phyloP scores from a whole-genome alignment of 495 filamentous ascomycete genomes.

The Hypomontagnella submonticulosa region DNA sequence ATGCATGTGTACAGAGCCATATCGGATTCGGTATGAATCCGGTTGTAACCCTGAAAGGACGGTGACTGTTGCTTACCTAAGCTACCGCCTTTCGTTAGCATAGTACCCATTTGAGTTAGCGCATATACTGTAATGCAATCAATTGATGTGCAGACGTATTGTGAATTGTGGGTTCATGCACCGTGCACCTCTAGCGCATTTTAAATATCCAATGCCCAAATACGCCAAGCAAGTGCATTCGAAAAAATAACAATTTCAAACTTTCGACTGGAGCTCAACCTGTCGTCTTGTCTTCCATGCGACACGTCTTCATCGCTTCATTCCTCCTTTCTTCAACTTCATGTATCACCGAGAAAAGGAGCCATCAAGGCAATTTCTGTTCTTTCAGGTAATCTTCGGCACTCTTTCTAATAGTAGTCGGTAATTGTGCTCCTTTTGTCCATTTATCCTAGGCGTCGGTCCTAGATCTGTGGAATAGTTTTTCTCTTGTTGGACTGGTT shows the following conservation, averaged over 20 bases:
- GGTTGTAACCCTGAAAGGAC: no score
- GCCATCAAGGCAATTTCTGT: slow-evolving; percentile 17
- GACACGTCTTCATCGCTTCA: slow-evolving; percentile 34
- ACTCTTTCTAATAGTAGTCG: slow-evolving; percentile 22
- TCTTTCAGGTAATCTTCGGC: slow-evolving; percentile 6
- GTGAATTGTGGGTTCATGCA: slow-evolving; percentile 22
- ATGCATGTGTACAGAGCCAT: no score
- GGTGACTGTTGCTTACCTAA: no score
- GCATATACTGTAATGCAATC: no score
- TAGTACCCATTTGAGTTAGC: no score
- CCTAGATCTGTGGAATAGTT: slow-evolving; percentile 13
- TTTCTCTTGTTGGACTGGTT: slow-evolving; percentile 22
- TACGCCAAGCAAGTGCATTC: neutral
- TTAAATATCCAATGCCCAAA: neutral
- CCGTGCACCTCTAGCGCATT: slow-evolving; percentile 4
- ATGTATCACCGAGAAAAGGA: slow-evolving; percentile 17
- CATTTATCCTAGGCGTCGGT: slow-evolving; percentile 18
- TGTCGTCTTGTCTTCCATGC: slow-evolving; percentile 16
- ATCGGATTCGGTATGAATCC: no score
- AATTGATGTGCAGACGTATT: no score
- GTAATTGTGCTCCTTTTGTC: slow-evolving; percentile 1
- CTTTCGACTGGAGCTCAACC: slow-evolving; percentile 23
- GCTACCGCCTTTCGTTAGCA: no score
- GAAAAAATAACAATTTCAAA: slow-evolving; percentile 29
- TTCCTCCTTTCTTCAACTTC: slow-evolving; percentile 21